Evolutionary conservation across 306 rosid genomes (phyloP), one percentile per base, ranked within the genome.

Genomic region (Lathyrus aphaca): DNA sequence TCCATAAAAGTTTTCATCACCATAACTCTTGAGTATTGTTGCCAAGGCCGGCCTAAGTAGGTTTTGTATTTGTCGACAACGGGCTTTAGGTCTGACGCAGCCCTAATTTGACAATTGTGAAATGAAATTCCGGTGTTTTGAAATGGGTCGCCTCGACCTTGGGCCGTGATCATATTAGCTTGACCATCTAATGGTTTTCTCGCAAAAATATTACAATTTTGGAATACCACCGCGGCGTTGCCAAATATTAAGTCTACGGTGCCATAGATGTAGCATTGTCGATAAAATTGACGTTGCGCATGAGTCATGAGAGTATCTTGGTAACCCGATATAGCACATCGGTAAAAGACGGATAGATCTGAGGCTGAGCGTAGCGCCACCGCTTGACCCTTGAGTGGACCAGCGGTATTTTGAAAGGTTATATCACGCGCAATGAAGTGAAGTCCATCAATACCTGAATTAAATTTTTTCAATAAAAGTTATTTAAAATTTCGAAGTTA

Each of bases 221-320:
- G 98, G 19, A 92, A 81, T 0, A 92, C 98, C 0, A 79, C 96
- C 0, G 96, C 98, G 0, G 96, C 98, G 1, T 93, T 88, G 2
- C 98, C 98, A 15, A 93, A 93, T 2, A 93, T 90, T 74, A 93
- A 84, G 68, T 93, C 98, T 2, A 93, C 67, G 2, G 98, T 90
- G 69, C 98, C 98, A 2, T 79, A 93, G 29, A 93, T 80, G 79
- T 83, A 85, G 9, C 98, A 88, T 59, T 80, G 82, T 50, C 82
- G 74, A 49, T 86, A 92, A 68, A 89, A 92, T 76, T 92, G 98
- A 6, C 98, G 84, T 4, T 92, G 98, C 1, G 98, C 91, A 6
- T 90, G 91, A 44, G 79, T 89, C 89, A 92, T 83, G 8, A 92
- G 89, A 1, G 96, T 92, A 86, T 92, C 98, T 90, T 92, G 98